Evolutionary conservation across 2,329 filamentous ascomycete genomes (phyloP).

Genomic region (Aspergillus arachidicola): DNA sequence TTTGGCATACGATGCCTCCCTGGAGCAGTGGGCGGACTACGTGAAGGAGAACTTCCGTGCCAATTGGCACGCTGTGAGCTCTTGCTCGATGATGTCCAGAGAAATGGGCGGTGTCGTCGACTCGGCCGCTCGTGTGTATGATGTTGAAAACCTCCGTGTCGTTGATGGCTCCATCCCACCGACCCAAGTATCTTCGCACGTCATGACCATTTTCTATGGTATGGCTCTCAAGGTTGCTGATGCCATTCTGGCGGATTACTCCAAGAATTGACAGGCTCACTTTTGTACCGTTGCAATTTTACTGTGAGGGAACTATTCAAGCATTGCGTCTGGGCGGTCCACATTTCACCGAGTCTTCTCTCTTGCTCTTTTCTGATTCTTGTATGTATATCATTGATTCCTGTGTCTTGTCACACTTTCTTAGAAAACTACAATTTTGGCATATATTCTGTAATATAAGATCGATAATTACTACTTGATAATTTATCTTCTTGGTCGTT

Average conservation of each 20-base stretch:
- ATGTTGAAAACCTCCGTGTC: constrained; percentile 35
- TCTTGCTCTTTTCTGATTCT: neutral
- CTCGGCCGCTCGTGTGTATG: constrained; percentile 32
- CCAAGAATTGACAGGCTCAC: neutral
- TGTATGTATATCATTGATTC: neutral
- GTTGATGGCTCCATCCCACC: constrained; percentile 41
- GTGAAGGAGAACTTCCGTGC: constrained; percentile 28
- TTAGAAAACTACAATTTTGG: neutral
- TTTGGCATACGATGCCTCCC: constrained; percentile 18
- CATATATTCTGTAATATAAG: neutral
- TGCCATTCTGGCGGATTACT: constrained; percentile 17
- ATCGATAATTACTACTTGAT: neutral
- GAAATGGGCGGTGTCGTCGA: constrained; percentile 39
- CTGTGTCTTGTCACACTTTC: no score
- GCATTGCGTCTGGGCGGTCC: neutral
- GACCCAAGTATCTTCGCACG: constrained; percentile 34
- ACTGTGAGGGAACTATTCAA: neutral
- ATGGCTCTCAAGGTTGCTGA: constrained; percentile 32
- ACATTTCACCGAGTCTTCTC: neutral
- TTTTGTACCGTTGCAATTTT: neutral
- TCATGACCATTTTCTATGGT: constrained; percentile 34
- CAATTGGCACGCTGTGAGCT: constrained; percentile 35
- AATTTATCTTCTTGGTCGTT: neutral
- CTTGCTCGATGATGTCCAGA: constrained; percentile 36
- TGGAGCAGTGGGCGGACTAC: constrained; percentile 28